Percentiles rank a stretch among this genome's conserved stretches.
Conservation (phyloP, 148 eudicot genomes). For the Rhododendron henanense region DNA sequence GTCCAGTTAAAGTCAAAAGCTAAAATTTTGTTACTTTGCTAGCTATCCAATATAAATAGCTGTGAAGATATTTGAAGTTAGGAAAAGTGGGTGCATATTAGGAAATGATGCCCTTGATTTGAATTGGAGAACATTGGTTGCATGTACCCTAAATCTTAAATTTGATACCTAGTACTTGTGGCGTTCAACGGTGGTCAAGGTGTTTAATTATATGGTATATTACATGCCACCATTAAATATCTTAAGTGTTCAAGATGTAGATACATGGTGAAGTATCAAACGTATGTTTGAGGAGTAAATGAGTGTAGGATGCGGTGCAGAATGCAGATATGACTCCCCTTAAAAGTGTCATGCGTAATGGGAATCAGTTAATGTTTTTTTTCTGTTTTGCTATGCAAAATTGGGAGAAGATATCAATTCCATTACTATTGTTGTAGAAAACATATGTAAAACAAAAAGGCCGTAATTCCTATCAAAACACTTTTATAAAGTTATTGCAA, state of each 20-base stretch:
- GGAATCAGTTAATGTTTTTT: neutral
- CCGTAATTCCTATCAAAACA: neutral
- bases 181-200: neutral
- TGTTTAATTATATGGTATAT: neutral
- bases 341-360: neutral
- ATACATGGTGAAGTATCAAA: neutral
- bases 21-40: neutral
- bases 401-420: neutral
- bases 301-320: neutral
- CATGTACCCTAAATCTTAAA: neutral
- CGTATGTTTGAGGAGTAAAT: neutral
- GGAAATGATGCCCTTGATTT: neutral
- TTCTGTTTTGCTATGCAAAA: neutral
- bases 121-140: neutral
- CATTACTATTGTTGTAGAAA: neutral
- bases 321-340: no score
- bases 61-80: neutral
- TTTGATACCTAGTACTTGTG: neutral
- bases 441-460: neutral
- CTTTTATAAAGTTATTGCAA: neutral
- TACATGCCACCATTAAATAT: neutral
- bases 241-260: neutral
- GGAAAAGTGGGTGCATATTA: neutral
- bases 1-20: neutral
- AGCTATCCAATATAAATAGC: neutral